A percentile compares a stretch with the other conserved stretches of the same genome.
These are phyloP conservation scores for Diaporthe ilicicola DNA, from an alignment of 2,329 filamentous ascomycete species.

Conservation along the genomic window DNA sequence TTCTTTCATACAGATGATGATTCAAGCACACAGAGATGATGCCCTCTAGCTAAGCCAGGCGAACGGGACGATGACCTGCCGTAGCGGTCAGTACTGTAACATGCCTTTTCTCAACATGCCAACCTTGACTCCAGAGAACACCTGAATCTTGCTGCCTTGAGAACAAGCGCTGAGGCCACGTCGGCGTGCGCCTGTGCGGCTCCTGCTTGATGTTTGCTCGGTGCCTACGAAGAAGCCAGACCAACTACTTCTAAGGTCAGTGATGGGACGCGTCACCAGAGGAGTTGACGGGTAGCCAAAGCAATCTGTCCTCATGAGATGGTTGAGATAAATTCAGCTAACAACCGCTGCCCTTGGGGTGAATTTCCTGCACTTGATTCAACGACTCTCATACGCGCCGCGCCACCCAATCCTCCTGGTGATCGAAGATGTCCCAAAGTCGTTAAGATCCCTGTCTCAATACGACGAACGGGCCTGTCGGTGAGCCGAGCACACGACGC, in stretches of 20 bases:
- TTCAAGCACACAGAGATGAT: too few relatives aligned
- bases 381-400: neutral
- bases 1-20: too few relatives aligned
- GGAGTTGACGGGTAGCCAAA: neutral
- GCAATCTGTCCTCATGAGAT: neutral
- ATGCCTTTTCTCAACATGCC: too few relatives aligned
- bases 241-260: neutral
- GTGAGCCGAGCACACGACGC: slow-evolving; percentile 14
- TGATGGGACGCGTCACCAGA: neutral
- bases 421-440: neutral
- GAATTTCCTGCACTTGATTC: neutral
- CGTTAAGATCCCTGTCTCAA: slow-evolving; percentile 14
- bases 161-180: neutral
- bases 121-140: neutral
- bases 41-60: too few relatives aligned
- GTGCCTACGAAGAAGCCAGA: neutral
- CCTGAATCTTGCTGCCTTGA: neutral
- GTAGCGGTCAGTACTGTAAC: too few relatives aligned
- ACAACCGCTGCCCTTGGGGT: neutral
- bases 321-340: neutral
- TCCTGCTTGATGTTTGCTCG: neutral
- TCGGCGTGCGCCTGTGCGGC: neutral
- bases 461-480: neutral
- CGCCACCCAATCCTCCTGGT: neutral
- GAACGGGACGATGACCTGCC: too few relatives aligned